Percentiles rank a stretch among this genome's conserved stretches.
Conservation (phyloP, 495 filamentous ascomycete species). For the Pyrenula massariospora region DNA sequence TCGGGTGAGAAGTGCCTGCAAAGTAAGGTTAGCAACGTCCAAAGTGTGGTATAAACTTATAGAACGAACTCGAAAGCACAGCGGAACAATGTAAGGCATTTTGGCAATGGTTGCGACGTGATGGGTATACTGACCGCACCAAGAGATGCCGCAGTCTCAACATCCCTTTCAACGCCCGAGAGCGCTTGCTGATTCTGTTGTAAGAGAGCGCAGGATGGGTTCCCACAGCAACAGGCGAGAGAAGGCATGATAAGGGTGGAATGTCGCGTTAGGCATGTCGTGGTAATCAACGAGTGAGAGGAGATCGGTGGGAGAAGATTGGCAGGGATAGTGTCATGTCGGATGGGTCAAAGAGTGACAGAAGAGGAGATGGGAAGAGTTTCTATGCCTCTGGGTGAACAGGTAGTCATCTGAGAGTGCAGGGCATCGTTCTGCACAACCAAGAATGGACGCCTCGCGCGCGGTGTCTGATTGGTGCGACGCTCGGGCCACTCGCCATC, state of each 20-base stretch:
- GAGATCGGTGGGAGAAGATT: not conserved
- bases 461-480: not conserved
- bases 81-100: not conserved
- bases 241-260: not conserved
- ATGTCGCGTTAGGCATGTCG: not conserved
- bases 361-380: not conserved
- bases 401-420: not conserved
- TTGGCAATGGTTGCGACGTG: not conserved
- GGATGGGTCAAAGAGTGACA: not conserved
- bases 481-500: too few species aligned
- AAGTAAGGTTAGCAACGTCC: slow-evolving; percentile 52
- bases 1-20: slow-evolving; percentile 80
- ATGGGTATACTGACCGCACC: slow-evolving; percentile 55
- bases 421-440: not conserved
- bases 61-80: not conserved
- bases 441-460: not conserved
- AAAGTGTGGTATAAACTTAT: not conserved
- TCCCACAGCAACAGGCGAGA: slow-evolving; percentile 73
- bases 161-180: slow-evolving; percentile 72
- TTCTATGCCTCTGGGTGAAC: not conserved
- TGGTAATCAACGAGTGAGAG: not conserved
- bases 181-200: slow-evolving; percentile 68
- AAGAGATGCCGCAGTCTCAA: slow-evolving; percentile 70
- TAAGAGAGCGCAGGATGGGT: slow-evolving; percentile 64
- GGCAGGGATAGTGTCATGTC: not conserved